Percentiles rank a stretch among this genome's conserved stretches.
Evolutionary conservation across 2,329 filamentous ascomycete genomes (phyloP).

Genomic region (Aureobasidium sp.): DNA sequence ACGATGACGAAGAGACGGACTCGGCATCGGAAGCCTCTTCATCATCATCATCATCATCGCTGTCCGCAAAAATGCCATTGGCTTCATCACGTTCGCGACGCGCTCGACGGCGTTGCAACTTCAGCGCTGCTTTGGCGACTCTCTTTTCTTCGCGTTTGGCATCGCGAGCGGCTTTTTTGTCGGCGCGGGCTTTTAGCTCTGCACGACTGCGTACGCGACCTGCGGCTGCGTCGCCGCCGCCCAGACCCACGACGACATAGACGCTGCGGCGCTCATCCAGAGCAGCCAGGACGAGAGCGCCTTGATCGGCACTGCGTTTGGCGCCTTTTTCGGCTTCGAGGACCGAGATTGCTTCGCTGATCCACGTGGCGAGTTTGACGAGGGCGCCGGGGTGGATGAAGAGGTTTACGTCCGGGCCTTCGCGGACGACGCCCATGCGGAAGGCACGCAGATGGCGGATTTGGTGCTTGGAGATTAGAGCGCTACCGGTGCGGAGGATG

Average conservation of each 20-base stretch:
- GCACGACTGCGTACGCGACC: conserved; percentile 36
- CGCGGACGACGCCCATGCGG: conserved; percentile 91
- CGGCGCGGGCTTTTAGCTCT: conserved; percentile 51
- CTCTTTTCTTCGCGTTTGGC: conserved; percentile 40
- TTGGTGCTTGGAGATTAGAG: conserved; percentile 85
- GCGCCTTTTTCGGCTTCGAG: conserved; percentile 73
- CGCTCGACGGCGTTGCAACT: conserved; percentile 50
- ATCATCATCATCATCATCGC: conserved; percentile 41
- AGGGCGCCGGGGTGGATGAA: conserved; percentile 91
- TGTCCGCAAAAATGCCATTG: conserved; percentile 40
- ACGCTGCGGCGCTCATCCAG: conserved; percentile 80
- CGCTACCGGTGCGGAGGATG: conserved; percentile 87
- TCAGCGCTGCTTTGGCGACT: conserved; percentile 51
- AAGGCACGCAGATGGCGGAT: conserved; percentile 90
- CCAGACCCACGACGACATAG: conserved; percentile 89
- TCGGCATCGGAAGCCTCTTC: conserved; percentile 34
- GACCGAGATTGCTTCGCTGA: conserved; percentile 84
- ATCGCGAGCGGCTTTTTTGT: conserved; percentile 53
- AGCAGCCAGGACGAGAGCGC: conserved; percentile 82
- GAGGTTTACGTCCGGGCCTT: conserved; percentile 81
- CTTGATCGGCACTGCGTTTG: conserved; percentile 46
- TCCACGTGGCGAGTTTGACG: conserved; percentile 89
- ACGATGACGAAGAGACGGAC: conserved; percentile 32
- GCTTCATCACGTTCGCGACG: conserved; percentile 56
- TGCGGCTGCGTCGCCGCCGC: conserved; percentile 68